Percentiles rank a stretch among this genome's conserved stretches.
Conservation (phyloP, 169 alveolate genomes). For the Plasmodium gonderi region DNA sequence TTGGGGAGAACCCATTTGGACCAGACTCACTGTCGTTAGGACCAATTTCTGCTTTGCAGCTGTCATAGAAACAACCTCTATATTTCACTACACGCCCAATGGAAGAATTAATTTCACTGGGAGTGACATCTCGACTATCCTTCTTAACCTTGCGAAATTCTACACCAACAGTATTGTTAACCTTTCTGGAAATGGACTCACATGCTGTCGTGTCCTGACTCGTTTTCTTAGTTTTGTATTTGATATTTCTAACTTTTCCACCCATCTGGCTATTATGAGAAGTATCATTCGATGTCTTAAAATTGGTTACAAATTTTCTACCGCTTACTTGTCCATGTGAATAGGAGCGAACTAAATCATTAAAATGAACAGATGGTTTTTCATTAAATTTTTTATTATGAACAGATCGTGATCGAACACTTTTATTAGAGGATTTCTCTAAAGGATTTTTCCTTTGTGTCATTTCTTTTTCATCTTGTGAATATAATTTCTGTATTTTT, state of each 20-base stretch:
- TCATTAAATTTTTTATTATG: background rate
- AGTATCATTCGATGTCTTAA: background rate
- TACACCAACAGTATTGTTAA: too few species aligned
- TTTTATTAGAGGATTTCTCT: background rate
- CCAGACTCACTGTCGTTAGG: background rate
- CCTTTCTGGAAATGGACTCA: too few species aligned
- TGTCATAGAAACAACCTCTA: constrained; percentile 9
- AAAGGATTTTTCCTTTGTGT: background rate
- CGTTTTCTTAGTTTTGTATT: background rate
- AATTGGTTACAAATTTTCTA: background rate
- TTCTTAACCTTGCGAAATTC: background rate
- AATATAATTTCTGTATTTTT: background rate
- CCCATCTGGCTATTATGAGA: too few species aligned
- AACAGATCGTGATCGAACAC: background rate
- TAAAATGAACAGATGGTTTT: background rate
- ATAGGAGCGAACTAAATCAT: background rate
- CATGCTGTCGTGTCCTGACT: background rate
- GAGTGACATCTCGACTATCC: background rate
- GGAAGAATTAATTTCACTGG: background rate
- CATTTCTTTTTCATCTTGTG: background rate
- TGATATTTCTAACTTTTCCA: background rate
- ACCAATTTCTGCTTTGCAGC: background rate
- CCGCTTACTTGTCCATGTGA: background rate
- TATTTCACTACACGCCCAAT: background rate
- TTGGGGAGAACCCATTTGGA: too few species aligned